phyloP scores from a whole-genome alignment of 371 early-diverging fungal species.

The Mucor velutinosus region DNA sequence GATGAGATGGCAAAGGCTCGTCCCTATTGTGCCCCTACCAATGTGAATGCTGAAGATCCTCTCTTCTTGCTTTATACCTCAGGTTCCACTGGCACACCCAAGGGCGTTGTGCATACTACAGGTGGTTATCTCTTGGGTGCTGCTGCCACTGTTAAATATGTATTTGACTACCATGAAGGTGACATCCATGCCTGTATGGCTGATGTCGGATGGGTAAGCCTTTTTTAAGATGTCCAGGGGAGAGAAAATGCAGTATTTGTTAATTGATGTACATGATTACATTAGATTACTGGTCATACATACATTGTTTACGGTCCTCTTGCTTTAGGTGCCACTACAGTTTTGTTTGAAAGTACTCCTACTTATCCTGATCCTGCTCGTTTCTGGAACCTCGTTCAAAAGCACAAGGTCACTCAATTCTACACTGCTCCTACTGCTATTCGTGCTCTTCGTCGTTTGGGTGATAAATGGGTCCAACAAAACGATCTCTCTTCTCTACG shows the following conservation, averaged over 20 bases:
- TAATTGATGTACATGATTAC: background rate
- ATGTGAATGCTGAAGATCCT: slow-evolving; percentile 91
- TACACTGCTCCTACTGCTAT: slow-evolving; percentile 99
- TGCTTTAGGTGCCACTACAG: slow-evolving; percentile 85
- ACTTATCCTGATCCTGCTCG: slow-evolving; percentile 84
- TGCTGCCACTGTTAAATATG: slow-evolving; percentile 82
- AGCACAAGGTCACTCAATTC: slow-evolving; percentile 92
- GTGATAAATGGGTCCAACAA: slow-evolving; percentile 78
- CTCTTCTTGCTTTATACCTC: slow-evolving; percentile 97
- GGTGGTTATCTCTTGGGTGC: slow-evolving; percentile 96
- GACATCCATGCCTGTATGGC: slow-evolving; percentile 89
- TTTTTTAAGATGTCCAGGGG: background rate
- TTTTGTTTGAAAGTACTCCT: slow-evolving; percentile 92
- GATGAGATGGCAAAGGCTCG: slow-evolving; percentile 76
- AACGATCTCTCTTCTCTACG: slow-evolving; percentile 81
- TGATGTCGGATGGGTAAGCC: slow-evolving; percentile 61
- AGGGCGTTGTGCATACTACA: slow-evolving; percentile 91
- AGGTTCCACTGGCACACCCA: slow-evolving; percentile 95
- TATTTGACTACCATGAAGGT: slow-evolving; percentile 86
- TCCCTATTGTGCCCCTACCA: slow-evolving; percentile 77
- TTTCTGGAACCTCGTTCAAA: slow-evolving; percentile 84
- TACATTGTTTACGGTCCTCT: slow-evolving; percentile 97
- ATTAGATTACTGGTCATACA: slow-evolving; percentile 69
- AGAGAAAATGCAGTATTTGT: background rate
- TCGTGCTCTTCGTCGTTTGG: slow-evolving; percentile 89